Evolutionary conservation across 2,329 filamentous ascomycete genomes (phyloP), one percentile per base, ranked within the genome.

Genomic region (Tolypocladium inflatum): DNA sequence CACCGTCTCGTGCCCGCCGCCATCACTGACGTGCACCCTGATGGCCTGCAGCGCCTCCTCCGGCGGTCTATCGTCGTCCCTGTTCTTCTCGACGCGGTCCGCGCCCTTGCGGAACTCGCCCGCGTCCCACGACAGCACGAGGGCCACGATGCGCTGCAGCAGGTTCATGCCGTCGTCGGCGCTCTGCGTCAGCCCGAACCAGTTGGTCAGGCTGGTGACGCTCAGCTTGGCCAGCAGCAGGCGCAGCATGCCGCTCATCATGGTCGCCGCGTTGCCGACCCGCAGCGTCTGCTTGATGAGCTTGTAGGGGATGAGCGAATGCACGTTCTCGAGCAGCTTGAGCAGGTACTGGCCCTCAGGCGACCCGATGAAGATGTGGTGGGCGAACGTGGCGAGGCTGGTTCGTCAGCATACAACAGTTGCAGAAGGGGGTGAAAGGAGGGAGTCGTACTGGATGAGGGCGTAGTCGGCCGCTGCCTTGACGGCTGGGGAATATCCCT

Each of bases 101-200:
- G 80, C 78, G 1, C 81, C 77, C 68, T 86, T 87, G 59, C 83
- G 83, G 61, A 91, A 87, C 61, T 90, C 88, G 42, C 78, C 75
- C 7, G 83, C 82, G 64, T 94, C 90, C 86, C 87, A 91, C 6
- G 82, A 80, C 13, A 92, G 72, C 0, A 91, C 84, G 4, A 88
- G 81, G 0, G 84, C 88, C 26, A 93, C 85, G 61, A 94, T 91
- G 50, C 86, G 75, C 70, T 93, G 89, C 63, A 94, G 70, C 10
- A 93, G 70, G 67, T 92, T 94, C 87, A 90, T 90, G 53, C 89
- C 89, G 63, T 91, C 88, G 61, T 90, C 84, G 0, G 86, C 82
- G 53, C 83, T 84, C 53, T 82, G 81, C 0, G 87, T 91, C 43
- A 90, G 69, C 0, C 90, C 89, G 13, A 92, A 80, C 87, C 87